Conservation (phyloP, 495 filamentous ascomycete genomes). For the Penicillium riverlandense region DNA sequence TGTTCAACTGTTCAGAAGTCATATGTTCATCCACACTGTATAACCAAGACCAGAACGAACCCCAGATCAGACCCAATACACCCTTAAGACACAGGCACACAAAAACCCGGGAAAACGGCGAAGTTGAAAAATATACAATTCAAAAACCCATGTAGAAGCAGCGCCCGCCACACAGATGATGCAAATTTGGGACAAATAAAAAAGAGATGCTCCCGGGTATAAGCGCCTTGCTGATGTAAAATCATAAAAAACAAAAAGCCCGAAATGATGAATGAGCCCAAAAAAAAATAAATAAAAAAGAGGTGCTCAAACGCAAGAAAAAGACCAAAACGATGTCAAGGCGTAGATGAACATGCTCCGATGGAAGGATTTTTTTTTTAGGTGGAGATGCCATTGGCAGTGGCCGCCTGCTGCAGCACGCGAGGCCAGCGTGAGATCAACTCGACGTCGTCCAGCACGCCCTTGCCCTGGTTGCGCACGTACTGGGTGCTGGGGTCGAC, state of each 20-base stretch:
- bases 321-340: background rate
- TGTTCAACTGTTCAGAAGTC: too few species aligned
- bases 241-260: slow-evolving; percentile 2
- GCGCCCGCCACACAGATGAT: slow-evolving; percentile 3
- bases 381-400: slow-evolving; percentile 16
- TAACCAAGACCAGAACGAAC: background rate
- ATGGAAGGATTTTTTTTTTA: background rate
- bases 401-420: slow-evolving; percentile 31
- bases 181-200: slow-evolving; percentile 4
- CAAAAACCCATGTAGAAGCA: background rate
- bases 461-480: slow-evolving; percentile 43
- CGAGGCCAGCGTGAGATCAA: slow-evolving; percentile 42
- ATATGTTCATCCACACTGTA: background rate
- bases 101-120: slow-evolving; percentile 9
- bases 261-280: slow-evolving; percentile 2
- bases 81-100: background rate
- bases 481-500: slow-evolving; percentile 68
- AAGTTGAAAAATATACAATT: slow-evolving; percentile 9
- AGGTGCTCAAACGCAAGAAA: slow-evolving; percentile 5
- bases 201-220: slow-evolving; percentile 24
- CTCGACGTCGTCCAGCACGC: slow-evolving; percentile 38
- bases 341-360: background rate
- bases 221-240: slow-evolving; percentile 27
- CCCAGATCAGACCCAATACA: slow-evolving; percentile 1
- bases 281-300: background rate